Conservation (phyloP, 768 basidiomycete species). For the Suillus cothurnatus region DNA sequence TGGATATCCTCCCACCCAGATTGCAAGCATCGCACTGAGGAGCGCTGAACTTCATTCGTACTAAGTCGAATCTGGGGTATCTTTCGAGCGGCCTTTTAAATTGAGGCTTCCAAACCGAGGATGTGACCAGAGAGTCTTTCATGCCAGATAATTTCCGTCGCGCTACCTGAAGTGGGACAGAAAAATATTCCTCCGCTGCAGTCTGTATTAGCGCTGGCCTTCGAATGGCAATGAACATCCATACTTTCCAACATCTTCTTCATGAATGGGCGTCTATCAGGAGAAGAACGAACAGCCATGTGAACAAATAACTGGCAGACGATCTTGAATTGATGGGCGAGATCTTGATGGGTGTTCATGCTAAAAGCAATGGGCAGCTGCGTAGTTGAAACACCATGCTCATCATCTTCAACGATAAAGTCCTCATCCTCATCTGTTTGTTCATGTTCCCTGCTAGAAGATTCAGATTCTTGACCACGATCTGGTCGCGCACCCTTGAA, state of each 20-base stretch:
- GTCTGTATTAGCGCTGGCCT: slow-evolving; percentile 6
- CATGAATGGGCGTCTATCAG: slow-evolving; percentile 58
- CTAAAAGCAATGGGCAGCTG: slow-evolving; percentile 79
- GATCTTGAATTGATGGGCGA: slow-evolving; percentile 81
- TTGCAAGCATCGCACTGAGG: slow-evolving; percentile 84
- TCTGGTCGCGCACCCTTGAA: slow-evolving; percentile 51
- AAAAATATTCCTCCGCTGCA: slow-evolving; percentile 69
- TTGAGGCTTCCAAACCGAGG: slow-evolving; percentile 79
- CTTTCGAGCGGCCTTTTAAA: slow-evolving; percentile 67
- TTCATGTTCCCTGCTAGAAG: slow-evolving; percentile 38
- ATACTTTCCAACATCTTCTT: slow-evolving; percentile 51
- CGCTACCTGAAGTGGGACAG: slow-evolving; percentile 64
- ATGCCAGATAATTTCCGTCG: slow-evolving; percentile 71
- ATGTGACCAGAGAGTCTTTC: slow-evolving; percentile 75
- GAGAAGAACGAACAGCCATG: slow-evolving; percentile 61
- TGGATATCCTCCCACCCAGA: slow-evolving; percentile 70
- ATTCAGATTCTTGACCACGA: slow-evolving; percentile 38
- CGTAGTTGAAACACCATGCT: slow-evolving; percentile 36
- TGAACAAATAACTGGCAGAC: slow-evolving; percentile 88
- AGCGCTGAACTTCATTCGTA: slow-evolving; percentile 53
- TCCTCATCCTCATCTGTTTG: slow-evolving; percentile 31
- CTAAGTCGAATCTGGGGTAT: slow-evolving; percentile 65
- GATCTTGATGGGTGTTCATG: slow-evolving; percentile 75
- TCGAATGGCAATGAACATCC: slow-evolving; percentile 5
- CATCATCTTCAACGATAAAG: slow-evolving; percentile 71